Base-by-base conservation (phyloP, 73 alveolate genomes). In the Paramecium tetraurelia region DNA sequence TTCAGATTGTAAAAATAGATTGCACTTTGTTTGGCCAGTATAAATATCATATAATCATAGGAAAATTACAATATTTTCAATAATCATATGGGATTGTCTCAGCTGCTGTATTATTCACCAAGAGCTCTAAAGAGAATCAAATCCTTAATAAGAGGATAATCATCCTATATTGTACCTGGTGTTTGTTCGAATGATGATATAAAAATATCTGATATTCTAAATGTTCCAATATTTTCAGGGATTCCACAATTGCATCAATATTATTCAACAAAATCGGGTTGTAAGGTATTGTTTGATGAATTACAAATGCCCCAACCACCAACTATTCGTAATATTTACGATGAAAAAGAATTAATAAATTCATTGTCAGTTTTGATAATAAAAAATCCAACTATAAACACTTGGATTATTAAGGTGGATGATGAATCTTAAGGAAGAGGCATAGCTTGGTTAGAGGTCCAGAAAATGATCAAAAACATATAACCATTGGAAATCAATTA, bases 371-470 rank as follows among this genome's bases (percentile, higher is more conserved):
- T 97, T 59, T 89, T 98, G 63, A 98, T 98, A 10, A 98, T 99
- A 5, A 95, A 97, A 41, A 98, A 98, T 92, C 98, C 97, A 8
- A 95, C 95, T 84, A 97, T 98, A 69, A 96, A 96, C 68, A 95
- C 98, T 14, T 98, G 99, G 99, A 94, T 98, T 29, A 95, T 98
- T 93, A 98, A 98, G 92, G 94, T 98, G 16, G 99, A 98, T 95
- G 98, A 98, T 93, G 99, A 98, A 92, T 93, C 96, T 80, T 89
- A 94, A 88, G 99, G 99, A 16, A 92, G 99, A 96, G 99, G 99
- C 4, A 97, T 96, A 53, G 99, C 99, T 4, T 94, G 94, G 90
- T 72, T 97, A 50, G 96, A 93, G 59, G 97, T 97, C 44, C 95
- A 38, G 95, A 96, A 89, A 83, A 59, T 89, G 21, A 27, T 83